Evolutionary conservation across 768 basidiomycete genomes (phyloP), one percentile per base, ranked within the genome.

Genomic region (Lentinus tigrinus): DNA sequence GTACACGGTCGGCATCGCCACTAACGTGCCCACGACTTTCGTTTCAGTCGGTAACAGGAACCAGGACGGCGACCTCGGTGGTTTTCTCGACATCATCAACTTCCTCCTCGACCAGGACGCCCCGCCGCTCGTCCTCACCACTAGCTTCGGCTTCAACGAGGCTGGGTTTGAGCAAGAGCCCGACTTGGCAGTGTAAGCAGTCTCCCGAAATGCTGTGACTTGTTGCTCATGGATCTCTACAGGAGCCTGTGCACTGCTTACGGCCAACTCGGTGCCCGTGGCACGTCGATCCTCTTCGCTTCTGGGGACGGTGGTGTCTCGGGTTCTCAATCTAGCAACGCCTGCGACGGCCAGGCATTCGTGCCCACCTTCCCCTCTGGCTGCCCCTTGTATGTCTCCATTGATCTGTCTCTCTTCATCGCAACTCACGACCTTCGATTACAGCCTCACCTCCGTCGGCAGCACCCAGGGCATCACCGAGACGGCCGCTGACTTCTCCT

Each of bases 401-500:
- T 28, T 9, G 3, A 13, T 16, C 5, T 13, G 11, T 16, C 24
- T 16, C 49, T 39, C 10, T 27, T 44, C n/a, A 47, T 17, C 44
- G 51, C 21, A 43, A 46, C n/a, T 31, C 11, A 6, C 11, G 31
- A 40, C 10, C 47, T 34, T 50, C 36, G 16, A n/a, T 50, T 46
- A 11, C 19, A 74, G 70, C 65, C 57, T 74, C 50, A 74, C 74
- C 48, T 70, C 70, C 23, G 73, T 76, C 54, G 74, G 75, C 13
- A 70, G 70, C 14, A 75, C 74, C 14, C 63, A 63, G 11, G 65
- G 65, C 38, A 52, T 68, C 58, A 38, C 23, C n/a, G 74, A 76
- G 64, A 68, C 61, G 21, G 68, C 67, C 2, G 71, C 73, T 1
- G 14, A 53, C 52, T 73, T 74, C 66, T 73, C 72, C 2, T 66